Conservation (phyloP, 805 yeast genomes). For the Pichia paraexigua region DNA sequence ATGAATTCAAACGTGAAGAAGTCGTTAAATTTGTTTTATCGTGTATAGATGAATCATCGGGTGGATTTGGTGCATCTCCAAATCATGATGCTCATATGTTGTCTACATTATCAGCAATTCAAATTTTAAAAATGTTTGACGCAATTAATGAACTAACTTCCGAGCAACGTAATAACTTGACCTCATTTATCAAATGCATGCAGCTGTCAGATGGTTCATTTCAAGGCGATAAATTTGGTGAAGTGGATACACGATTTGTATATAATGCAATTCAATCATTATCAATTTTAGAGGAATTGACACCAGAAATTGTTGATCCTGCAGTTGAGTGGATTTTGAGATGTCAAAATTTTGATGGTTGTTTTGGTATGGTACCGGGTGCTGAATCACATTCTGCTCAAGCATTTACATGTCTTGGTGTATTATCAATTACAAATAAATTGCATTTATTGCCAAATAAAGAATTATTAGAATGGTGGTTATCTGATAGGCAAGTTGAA, state of each 20-base stretch:
- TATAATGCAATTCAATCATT: constrained; percentile 74
- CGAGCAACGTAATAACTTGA: constrained; percentile 25
- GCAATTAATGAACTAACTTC: constrained; percentile 38
- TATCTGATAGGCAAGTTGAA: constrained; percentile 79
- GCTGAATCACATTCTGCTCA: constrained; percentile 95
- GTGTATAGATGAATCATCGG: constrained; percentile 51
- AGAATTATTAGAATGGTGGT: constrained; percentile 69
- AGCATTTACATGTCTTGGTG: constrained; percentile 76
- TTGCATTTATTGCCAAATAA: constrained; percentile 39
- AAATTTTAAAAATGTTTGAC: constrained; percentile 62
- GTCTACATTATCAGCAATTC: constrained; percentile 81
- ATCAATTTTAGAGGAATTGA: constrained; percentile 56
- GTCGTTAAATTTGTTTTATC: constrained; percentile 59
- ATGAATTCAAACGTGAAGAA: constrained; percentile 51
- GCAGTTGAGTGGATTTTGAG: constrained; percentile 56
- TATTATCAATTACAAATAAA: constrained; percentile 59
- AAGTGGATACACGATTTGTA: constrained; percentile 85
- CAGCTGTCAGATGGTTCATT: constrained; percentile 66
- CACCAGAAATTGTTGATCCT: constrained; percentile 38
- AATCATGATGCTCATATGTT: constrained; percentile 82
- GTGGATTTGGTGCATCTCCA: constrained; percentile 89
- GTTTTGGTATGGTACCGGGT: constrained; percentile 89
- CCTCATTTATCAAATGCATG: constrained; percentile 33
- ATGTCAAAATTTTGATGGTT: constrained; percentile 93
- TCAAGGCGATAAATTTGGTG: constrained; percentile 88